A percentile compares a stretch with the other conserved stretches of the same genome.
phyloP scores from a whole-genome alignment of 352 stramenopile genomes.

The Globisporangium orthogonon region DNA sequence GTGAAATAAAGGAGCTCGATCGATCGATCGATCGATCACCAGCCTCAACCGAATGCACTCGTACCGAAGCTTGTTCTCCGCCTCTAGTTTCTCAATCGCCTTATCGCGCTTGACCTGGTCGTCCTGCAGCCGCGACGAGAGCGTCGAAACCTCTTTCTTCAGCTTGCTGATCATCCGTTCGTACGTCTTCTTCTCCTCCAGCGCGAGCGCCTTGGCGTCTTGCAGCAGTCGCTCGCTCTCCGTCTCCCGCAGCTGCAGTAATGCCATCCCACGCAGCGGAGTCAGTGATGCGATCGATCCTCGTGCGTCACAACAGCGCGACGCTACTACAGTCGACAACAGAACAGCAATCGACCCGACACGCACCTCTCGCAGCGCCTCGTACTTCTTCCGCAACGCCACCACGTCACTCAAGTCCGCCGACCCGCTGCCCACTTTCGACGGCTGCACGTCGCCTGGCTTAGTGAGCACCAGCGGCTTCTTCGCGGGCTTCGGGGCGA shows the following conservation, averaged over 20 bases:
- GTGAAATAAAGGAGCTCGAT: too few relatives aligned
- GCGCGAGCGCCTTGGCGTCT: slow-evolving; percentile 48
- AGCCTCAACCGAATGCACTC: background rate
- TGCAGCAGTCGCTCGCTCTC: slow-evolving; percentile 59
- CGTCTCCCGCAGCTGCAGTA: slow-evolving; percentile 38
- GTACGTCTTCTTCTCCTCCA: slow-evolving; percentile 68
- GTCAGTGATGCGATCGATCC: background rate
- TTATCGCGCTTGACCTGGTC: slow-evolving; percentile 34
- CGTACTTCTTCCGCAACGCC: slow-evolving; percentile 35
- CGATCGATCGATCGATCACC: background rate
- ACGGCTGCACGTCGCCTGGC: background rate
- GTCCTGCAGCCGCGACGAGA: slow-evolving; percentile 51
- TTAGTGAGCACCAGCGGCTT: background rate
- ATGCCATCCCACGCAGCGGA: background rate
- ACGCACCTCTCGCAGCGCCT: slow-evolving; percentile 35
- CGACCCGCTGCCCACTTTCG: background rate
- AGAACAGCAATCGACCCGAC: background rate
- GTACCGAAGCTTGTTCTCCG: slow-evolving; percentile 32
- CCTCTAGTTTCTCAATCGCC: slow-evolving; percentile 41
- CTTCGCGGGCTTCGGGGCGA: background rate
- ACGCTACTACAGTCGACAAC: background rate
- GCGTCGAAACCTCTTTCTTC: slow-evolving; percentile 50
- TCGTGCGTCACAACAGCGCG: background rate
- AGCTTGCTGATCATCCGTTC: slow-evolving; percentile 65
- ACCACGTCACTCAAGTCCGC: slow-evolving; percentile 4